These are phyloP conservation scores for Colletotrichum lini DNA, from an alignment of 2,329 filamentous ascomycete species.

Conservation along the genomic window DNA sequence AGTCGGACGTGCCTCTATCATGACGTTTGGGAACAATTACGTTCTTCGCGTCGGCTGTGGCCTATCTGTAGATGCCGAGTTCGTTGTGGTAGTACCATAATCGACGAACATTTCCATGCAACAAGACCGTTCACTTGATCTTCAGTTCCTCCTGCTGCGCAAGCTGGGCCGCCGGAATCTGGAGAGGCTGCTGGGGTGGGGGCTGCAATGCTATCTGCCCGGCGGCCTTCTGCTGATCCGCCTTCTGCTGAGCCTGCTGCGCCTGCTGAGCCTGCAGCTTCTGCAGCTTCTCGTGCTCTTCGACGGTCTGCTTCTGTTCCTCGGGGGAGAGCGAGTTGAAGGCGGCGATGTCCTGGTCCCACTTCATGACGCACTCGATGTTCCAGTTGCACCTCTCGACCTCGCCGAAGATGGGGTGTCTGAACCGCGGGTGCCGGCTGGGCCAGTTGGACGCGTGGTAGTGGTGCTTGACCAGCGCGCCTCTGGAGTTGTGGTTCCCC, in stretches of 20 bases:
- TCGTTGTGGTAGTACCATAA: neutral
- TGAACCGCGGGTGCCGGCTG: conserved; percentile 74
- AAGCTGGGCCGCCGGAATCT: neutral
- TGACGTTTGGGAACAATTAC: too few species aligned
- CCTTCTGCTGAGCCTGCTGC: conserved; percentile 50
- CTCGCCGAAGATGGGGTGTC: conserved; percentile 78
- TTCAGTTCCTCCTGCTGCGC: conserved; percentile 24
- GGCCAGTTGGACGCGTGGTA: conserved; percentile 84
- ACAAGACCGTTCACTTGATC: neutral
- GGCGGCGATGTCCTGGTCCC: conserved; percentile 75
- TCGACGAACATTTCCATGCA: too few species aligned
- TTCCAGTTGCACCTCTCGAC: conserved; percentile 82
- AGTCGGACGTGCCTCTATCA: neutral
- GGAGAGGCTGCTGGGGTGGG: conserved; percentile 16
- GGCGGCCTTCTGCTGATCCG: conserved; percentile 46
- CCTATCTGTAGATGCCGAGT: neutral
- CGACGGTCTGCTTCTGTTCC: conserved; percentile 68
- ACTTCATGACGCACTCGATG: conserved; percentile 72
- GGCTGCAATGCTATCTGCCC: conserved; percentile 2
- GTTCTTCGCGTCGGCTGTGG: too few species aligned
- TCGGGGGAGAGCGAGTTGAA: conserved; percentile 72
- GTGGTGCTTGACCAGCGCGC: conserved; percentile 80
- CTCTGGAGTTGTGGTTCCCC: conserved; percentile 76
- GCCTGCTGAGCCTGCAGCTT: conserved; percentile 36
- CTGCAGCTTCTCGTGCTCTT: conserved; percentile 50